Percentiles rank a stretch among this genome's conserved stretches.
Evolutionary conservation across 805 yeast genomes (phyloP).

Genomic region (Cyberlindnera mycetangii): DNA sequence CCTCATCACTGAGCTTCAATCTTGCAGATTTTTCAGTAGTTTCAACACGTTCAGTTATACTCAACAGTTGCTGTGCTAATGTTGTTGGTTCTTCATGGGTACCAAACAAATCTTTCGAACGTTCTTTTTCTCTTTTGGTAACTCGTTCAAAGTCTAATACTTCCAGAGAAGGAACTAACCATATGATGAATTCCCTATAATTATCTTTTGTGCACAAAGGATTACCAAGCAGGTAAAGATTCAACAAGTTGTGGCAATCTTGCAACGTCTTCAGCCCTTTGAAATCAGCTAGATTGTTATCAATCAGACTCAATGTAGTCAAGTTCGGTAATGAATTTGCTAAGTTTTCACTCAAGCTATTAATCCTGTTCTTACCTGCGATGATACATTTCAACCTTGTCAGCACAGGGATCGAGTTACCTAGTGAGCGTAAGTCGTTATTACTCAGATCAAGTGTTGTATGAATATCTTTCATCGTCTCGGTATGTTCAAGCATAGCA

Average conservation of each 20-base stretch:
- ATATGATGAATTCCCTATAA: conserved; percentile 59
- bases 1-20: conserved; percentile 50
- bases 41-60: conserved; percentile 6
- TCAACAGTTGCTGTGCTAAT: conserved; percentile 5
- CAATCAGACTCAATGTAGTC: conserved; percentile 46
- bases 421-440: conserved; percentile 59
- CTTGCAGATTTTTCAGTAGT: background rate
- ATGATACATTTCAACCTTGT: conserved; percentile 49
- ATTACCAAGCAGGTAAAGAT: conserved; percentile 55
- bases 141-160: conserved; percentile 69
- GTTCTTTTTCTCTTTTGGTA: conserved; percentile 47
- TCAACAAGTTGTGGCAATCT: conserved; percentile 40
- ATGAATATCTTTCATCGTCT: conserved; percentile 36
- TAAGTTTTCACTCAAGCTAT: conserved; percentile 36
- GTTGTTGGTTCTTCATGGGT: conserved; percentile 14
- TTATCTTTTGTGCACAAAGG: conserved; percentile 47
- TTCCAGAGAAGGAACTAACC: conserved; percentile 59
- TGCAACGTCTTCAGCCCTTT: conserved; percentile 39
- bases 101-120: conserved; percentile 45
- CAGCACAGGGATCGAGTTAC: conserved; percentile 44
- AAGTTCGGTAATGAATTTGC: conserved; percentile 43
- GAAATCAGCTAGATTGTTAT: conserved; percentile 48
- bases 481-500: conserved; percentile 43
- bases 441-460: conserved; percentile 71
- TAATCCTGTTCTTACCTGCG: conserved; percentile 60